These are phyloP conservation scores for Dittrichia graveolens DNA, from an alignment of 129 eudicot genomes.

Conservation along the genomic window DNA sequence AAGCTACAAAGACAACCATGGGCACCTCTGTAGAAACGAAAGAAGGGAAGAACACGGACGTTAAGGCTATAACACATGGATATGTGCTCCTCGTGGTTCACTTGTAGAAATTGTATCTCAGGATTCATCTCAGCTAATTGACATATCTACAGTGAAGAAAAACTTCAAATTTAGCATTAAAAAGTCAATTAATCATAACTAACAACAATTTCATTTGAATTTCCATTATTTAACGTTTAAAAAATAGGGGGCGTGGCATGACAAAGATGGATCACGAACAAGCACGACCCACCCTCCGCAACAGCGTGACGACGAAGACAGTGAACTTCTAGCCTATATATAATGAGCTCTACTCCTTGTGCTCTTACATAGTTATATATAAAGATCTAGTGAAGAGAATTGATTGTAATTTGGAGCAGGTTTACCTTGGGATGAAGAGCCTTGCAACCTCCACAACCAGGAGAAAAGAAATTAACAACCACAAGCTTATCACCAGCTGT, in stretches of 20 bases:
- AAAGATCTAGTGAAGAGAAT: too few relatives aligned
- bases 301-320: too few relatives aligned
- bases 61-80: conserved; percentile 74
- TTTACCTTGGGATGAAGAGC: conserved; percentile 89
- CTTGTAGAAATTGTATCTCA: conserved; percentile 61
- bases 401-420: not conserved
- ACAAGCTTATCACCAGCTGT: conserved; percentile 67
- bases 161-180: too few relatives aligned
- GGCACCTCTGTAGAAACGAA: conserved; percentile 86
- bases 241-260: too few relatives aligned
- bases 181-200: too few relatives aligned
- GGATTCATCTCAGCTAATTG: conserved; percentile 87
- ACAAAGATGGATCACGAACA: too few relatives aligned
- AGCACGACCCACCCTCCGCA: too few relatives aligned
- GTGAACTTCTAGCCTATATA: too few relatives aligned
- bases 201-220: too few relatives aligned
- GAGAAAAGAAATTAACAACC: conserved; percentile 71
- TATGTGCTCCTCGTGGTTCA: conserved; percentile 74
- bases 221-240: too few relatives aligned
- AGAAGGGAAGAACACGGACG: conserved; percentile 84
- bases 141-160: conserved; percentile 50
- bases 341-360: too few relatives aligned
- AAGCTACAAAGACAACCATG: conserved; percentile 81
- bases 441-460: conserved; percentile 90
- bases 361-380: too few relatives aligned